Conservation (phyloP, 1,139 yeast genomes). For the Saccharomyces hybrid region DNA sequence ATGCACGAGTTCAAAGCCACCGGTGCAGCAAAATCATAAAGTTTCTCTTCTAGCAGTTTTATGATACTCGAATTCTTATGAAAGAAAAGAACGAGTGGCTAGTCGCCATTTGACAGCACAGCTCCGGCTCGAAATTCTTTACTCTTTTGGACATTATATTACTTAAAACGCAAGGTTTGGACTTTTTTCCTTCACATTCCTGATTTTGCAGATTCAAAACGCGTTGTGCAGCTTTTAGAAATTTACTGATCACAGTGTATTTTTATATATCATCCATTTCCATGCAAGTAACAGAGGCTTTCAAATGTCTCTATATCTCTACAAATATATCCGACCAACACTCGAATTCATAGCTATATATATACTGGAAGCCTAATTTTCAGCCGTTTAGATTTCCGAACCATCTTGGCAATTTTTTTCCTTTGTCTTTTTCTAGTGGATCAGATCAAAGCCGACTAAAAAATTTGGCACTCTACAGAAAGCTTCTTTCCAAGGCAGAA, state of each 20-base stretch:
- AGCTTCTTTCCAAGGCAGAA: neutral
- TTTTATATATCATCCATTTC: neutral
- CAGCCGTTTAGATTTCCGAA: neutral
- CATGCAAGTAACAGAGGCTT: too few relatives aligned
- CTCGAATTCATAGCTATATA: neutral
- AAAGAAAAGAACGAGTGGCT: neutral
- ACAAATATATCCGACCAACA: neutral
- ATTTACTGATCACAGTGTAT: neutral
- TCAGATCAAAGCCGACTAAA: conserved; percentile 1
- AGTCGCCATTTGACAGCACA: neutral
- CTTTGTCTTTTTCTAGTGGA: neutral
- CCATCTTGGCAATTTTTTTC: neutral
- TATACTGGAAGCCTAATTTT: neutral
- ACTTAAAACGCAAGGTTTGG: neutral
- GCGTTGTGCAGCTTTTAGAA: neutral
- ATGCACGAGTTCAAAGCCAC: neutral
- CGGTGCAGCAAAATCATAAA: neutral
- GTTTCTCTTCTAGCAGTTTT: neutral
- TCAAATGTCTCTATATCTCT: neutral
- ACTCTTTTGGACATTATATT: neutral
- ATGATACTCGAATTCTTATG: neutral
- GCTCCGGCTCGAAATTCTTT: neutral
- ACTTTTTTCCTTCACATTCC: neutral
- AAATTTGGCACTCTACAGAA: neutral
- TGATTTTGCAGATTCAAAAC: neutral